Evolutionary conservation across 2,329 filamentous ascomycete genomes (phyloP), one percentile per base, ranked within the genome.

Genomic region (Juglanconis sp.): DNA sequence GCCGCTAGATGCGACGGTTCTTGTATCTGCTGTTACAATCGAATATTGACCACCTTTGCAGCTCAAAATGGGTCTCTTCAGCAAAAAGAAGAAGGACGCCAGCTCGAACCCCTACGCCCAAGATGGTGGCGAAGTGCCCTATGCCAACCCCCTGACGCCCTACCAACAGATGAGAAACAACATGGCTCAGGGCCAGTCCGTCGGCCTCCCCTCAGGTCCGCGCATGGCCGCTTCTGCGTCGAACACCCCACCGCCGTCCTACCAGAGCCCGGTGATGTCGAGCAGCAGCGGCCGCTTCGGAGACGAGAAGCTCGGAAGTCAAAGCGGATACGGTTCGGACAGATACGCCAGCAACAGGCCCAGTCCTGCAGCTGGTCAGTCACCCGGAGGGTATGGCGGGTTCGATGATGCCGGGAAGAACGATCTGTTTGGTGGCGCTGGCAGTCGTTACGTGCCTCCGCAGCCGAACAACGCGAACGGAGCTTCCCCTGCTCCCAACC

Each of bases 301-400:
- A 46, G 74, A 77, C 49, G 80, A 84, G 32, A 79, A 77, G 64
- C 84, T 81, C 66, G 83, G 82, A 2, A 79, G 77, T 13, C 65
- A 74, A 13, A 75, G 75, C 40, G 81, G 81, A 38, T 85, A 86
- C 62, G 80, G 80, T 11, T 73, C 72, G 63, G 84, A 81, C 66
- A 74, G 78, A 71, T 86, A 86, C 68, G 79, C 81, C 46, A 47
- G 24, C 5, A 74, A 68, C 63, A 68, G 73, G 36, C 67, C 70
- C 30, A 62, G 66, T 42, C 69, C 69, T 24, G 68, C 69, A 5
- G 69, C 71, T 58, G 66, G 65, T 11, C 52, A 65, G 48, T 81
- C 82, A 11, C 78, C 81, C 10, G 82, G 83, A 51, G 85, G 85
- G 34, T 88, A 88, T 64, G 86, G 86, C 40, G 84, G 84, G 6